Evolutionary conservation across 2,329 filamentous ascomycete species (phyloP).

Genomic region (Colletotrichum higginsianum): DNA sequence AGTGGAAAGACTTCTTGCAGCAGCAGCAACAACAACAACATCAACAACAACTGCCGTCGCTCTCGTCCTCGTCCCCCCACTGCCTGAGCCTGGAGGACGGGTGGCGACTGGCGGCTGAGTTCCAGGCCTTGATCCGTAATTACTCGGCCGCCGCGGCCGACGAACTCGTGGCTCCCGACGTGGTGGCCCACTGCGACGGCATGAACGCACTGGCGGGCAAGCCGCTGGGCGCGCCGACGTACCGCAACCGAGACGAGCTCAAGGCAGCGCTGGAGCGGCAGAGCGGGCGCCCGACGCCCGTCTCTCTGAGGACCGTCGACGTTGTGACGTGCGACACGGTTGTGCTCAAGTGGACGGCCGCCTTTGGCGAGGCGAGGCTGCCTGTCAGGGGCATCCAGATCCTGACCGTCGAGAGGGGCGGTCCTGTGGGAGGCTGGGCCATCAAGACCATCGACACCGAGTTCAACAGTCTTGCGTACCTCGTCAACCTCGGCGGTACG

Average conservation of each 20-base stretch:
- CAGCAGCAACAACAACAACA: too few relatives aligned
- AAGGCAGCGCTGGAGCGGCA: slow-evolving; percentile 17
- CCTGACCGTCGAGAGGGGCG: neutral
- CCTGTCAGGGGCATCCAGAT: slow-evolving; percentile 20
- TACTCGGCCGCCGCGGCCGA: neutral
- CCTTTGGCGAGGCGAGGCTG: neutral
- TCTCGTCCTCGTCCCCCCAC: neutral
- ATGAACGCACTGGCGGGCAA: slow-evolving; percentile 19
- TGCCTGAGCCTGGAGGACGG: neutral
- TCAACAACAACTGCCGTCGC: too few relatives aligned
- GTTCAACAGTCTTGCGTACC: slow-evolving; percentile 22
- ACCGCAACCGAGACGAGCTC: slow-evolving; percentile 13
- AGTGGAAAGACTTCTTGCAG: too few relatives aligned
- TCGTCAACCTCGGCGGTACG: slow-evolving; percentile 5
- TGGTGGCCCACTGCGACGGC: neutral
- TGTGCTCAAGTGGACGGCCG: slow-evolving; percentile 16
- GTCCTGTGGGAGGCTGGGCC: neutral
- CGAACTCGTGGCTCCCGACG: neutral
- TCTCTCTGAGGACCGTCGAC: neutral
- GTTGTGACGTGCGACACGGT: slow-evolving; percentile 4
- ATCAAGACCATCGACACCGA: slow-evolving; percentile 7
- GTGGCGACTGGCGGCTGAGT: neutral
- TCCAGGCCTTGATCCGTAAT: neutral
- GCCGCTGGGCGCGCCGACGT: slow-evolving; percentile 10
- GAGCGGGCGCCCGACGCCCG: slow-evolving; percentile 9